Evolutionary conservation across 345 rosid genomes (phyloP).

Genomic region (Linum tenue): DNA sequence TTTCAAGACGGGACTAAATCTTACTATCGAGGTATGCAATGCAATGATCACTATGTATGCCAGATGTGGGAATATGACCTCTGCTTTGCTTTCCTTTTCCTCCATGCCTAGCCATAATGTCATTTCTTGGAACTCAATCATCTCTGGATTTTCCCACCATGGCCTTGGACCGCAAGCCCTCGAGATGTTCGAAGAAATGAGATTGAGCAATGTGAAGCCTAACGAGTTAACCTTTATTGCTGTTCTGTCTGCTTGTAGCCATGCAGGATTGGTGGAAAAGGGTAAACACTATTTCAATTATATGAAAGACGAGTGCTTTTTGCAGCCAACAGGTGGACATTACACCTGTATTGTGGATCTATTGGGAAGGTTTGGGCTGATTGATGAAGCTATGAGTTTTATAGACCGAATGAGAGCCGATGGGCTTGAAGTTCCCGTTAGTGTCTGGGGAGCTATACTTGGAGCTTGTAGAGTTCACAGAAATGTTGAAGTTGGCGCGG

Average conservation of each 20-base stretch:
- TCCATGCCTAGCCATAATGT: slow-evolving; percentile 27
- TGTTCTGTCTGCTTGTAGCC: slow-evolving; percentile 38
- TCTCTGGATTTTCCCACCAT: slow-evolving; percentile 34
- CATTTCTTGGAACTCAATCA: slow-evolving; percentile 41
- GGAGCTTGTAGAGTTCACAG: slow-evolving; percentile 38
- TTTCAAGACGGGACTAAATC: slow-evolving; percentile 22
- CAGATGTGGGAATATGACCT: slow-evolving; percentile 31
- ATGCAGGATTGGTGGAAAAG: slow-evolving; percentile 35
- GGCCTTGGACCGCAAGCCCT: slow-evolving; percentile 31
- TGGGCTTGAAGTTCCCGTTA: slow-evolving; percentile 23
- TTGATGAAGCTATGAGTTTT: slow-evolving; percentile 30
- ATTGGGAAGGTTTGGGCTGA: slow-evolving; percentile 33
- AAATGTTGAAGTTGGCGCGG: slow-evolving; percentile 24
- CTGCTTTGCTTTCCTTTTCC: slow-evolving; percentile 26
- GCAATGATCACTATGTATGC: slow-evolving; percentile 39
- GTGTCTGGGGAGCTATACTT: slow-evolving; percentile 38
- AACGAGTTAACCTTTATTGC: slow-evolving; percentile 36
- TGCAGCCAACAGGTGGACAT: slow-evolving; percentile 33
- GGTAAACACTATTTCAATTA: slow-evolving; percentile 34
- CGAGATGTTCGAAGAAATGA: slow-evolving; percentile 33
- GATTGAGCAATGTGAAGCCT: slow-evolving; percentile 24
- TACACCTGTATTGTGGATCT: slow-evolving; percentile 34
- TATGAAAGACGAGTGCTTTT: slow-evolving; percentile 22
- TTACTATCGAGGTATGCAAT: slow-evolving; percentile 24
- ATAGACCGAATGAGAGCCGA: slow-evolving; percentile 23